phyloP scores from a whole-genome alignment of 305 asterid species.

The Caryopteris hybrid region DNA sequence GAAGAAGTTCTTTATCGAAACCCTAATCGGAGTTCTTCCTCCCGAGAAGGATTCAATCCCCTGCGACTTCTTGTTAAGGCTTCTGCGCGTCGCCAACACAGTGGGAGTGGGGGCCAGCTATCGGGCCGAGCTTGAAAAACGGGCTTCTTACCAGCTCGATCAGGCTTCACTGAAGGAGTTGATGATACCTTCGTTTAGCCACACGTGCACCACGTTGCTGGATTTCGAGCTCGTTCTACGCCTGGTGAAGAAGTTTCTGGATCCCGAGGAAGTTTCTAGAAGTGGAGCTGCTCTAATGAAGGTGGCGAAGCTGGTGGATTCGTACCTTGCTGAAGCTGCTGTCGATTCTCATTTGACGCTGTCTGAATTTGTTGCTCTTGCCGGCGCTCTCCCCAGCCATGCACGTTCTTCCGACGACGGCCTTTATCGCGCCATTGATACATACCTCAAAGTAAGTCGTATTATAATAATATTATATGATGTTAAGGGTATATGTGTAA shows the following conservation, averaged over 20 bases:
- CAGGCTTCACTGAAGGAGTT: constrained; percentile 62
- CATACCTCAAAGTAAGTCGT: constrained; percentile 76
- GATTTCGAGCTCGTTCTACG: constrained; percentile 60
- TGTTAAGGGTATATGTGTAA: neutral
- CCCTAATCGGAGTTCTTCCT: constrained; percentile 61
- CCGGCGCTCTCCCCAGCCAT: constrained; percentile 52
- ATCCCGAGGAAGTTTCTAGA: constrained; percentile 42
- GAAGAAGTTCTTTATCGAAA: constrained; percentile 54
- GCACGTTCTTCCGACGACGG: constrained; percentile 68
- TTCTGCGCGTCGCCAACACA: constrained; percentile 52
- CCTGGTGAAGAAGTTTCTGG: constrained; percentile 46
- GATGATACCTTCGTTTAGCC: constrained; percentile 62
- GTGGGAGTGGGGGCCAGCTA: constrained; percentile 33
- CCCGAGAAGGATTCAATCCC: constrained; percentile 60
- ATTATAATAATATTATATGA: too few relatives aligned
- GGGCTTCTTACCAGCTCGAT: constrained; percentile 64
- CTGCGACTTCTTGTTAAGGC: constrained; percentile 56
- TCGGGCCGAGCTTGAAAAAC: constrained; percentile 51
- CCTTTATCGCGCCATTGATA: constrained; percentile 75
- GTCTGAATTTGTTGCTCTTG: constrained; percentile 51
- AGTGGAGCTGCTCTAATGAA: constrained; percentile 47
- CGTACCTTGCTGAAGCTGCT: constrained; percentile 77
- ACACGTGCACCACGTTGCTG: constrained; percentile 50
- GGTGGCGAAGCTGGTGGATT: constrained; percentile 75
- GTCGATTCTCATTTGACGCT: constrained; percentile 44